phyloP scores from a whole-genome alignment of 2,329 filamentous ascomycete species.

The Alternaria novae-zelandiae region DNA sequence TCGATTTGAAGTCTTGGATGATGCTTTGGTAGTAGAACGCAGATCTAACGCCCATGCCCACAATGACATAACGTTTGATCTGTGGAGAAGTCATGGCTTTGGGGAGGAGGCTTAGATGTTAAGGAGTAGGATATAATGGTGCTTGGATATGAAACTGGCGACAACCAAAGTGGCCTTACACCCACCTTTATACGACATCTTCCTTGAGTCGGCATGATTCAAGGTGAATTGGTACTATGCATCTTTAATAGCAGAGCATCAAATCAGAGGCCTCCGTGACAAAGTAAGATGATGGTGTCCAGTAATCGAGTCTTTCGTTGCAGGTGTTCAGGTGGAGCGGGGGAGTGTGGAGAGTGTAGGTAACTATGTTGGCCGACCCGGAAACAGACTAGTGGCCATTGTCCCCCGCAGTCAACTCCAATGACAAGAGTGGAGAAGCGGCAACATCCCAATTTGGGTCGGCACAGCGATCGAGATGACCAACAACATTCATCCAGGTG shows the following conservation, averaged over 20 bases:
- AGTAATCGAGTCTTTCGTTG: not conserved
- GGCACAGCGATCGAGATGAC: not conserved
- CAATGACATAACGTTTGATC: constrained; percentile 56
- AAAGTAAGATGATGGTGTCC: not conserved
- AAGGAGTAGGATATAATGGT: not conserved
- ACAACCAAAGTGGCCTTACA: not conserved
- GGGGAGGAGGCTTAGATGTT: not conserved
- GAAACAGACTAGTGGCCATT: not conserved
- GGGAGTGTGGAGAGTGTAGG: not conserved
- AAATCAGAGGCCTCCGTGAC: not conserved
- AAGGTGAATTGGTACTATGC: not conserved
- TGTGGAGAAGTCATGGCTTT: not conserved
- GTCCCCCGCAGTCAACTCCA: not conserved
- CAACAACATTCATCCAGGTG: not conserved
- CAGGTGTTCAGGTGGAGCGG: not conserved
- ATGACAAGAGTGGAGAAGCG: not conserved
- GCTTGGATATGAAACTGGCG: not conserved
- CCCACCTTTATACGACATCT: not conserved
- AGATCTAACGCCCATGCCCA: constrained; percentile 66
- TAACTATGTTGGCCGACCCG: not conserved
- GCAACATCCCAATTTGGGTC: constrained; percentile 1
- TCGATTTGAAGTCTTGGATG: constrained; percentile 58
- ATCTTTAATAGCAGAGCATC: not conserved
- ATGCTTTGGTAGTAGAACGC: constrained; percentile 68
- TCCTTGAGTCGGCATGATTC: not conserved